A percentile compares a stretch with the other conserved stretches of the same genome.
Conservation (phyloP, 495 filamentous ascomycete species). For the Penicillium manginii region DNA sequence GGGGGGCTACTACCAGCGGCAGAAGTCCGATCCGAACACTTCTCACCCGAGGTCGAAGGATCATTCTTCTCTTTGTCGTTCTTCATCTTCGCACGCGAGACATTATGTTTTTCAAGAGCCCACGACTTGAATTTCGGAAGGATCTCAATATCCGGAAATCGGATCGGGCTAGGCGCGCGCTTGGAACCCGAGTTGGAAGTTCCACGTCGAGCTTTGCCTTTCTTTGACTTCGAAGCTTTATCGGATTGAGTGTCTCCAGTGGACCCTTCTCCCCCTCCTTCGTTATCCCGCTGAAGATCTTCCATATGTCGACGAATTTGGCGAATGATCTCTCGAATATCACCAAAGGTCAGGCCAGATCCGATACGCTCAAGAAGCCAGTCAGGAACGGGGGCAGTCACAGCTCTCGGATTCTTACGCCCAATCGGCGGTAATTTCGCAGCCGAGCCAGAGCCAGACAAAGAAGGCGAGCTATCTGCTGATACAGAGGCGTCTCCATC, state of each 20-base stretch:
- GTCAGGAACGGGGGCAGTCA: slow-evolving; percentile 32
- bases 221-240: too few relatives aligned
- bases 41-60: background rate
- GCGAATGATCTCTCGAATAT: slow-evolving; percentile 34
- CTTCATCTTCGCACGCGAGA: background rate
- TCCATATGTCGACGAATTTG: slow-evolving; percentile 25
- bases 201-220: background rate
- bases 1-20: background rate
- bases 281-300: background rate
- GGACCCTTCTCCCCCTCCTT: slow-evolving; percentile 8
- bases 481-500: background rate
- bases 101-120: slow-evolving; percentile 21
- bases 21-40: too few relatives aligned
- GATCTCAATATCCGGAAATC: slow-evolving; percentile 71
- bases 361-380: slow-evolving; percentile 39
- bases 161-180: slow-evolving; percentile 5
- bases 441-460: background rate
- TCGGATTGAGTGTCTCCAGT: too few relatives aligned
- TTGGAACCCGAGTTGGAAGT: background rate
- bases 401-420: slow-evolving; percentile 26
- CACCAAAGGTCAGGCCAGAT: slow-evolving; percentile 30
- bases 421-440: slow-evolving; percentile 2
- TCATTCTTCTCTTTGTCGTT: background rate
- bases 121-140: slow-evolving; percentile 56
- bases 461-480: background rate